Conservation (phyloP, 1,284 basidiomycete species). For the Neonothopanus nambi region DNA sequence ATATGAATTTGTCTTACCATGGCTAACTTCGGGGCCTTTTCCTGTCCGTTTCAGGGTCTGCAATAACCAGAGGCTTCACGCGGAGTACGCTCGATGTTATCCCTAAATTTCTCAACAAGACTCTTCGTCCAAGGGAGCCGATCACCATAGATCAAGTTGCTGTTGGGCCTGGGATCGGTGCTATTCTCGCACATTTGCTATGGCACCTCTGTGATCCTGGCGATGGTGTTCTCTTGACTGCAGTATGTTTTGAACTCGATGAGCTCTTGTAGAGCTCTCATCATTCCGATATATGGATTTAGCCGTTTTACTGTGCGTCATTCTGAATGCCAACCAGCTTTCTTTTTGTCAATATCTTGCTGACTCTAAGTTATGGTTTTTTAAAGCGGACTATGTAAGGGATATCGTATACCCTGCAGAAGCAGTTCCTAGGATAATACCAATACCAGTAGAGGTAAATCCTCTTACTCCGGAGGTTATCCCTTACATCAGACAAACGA, state of each 20-base stretch:
- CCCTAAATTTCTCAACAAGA: conserved; percentile 14
- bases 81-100: conserved; percentile 7
- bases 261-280: not conserved
- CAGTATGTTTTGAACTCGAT: conserved; percentile 8
- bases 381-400: conserved; percentile 11
- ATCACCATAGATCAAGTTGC: conserved; percentile 9
- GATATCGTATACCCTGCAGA: conserved; percentile 16
- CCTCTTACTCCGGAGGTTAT: conserved; percentile 12
- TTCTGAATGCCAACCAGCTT: not conserved
- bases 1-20: not conserved
- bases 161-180: conserved; percentile 14
- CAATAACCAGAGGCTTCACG: conserved; percentile 2
- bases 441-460: conserved; percentile 15
- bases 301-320: conserved; percentile 11
- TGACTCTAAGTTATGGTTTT: not conserved
- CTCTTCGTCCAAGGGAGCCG: conserved; percentile 4
- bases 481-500: conserved; percentile 2
- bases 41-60: not conserved
- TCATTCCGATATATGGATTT: not conserved
- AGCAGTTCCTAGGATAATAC: conserved; percentile 10
- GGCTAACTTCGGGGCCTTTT: not conserved
- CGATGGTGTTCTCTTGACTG: conserved; percentile 16
- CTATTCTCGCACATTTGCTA: conserved; percentile 15
- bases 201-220: conserved; percentile 16
- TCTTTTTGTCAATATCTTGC: too few species aligned